Base-by-base conservation (phyloP, 2,329 filamentous ascomycete species). In the Erysiphe pulchra region DNA sequence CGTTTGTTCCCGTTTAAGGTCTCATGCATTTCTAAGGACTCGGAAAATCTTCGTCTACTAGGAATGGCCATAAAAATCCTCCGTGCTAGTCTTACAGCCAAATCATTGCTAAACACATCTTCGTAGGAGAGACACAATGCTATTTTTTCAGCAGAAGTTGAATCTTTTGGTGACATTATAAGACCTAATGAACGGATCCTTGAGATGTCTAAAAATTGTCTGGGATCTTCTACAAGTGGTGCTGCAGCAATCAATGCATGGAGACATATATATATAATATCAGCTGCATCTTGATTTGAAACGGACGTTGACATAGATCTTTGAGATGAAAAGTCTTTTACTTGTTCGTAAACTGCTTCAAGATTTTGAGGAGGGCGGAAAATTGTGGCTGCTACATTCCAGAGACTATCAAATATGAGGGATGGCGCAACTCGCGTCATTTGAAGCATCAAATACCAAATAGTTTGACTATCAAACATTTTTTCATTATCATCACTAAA, bases 401-500 rank as follows among this genome's bases (percentile, higher is more conserved):
- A 80, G 5, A 80, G 62, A 52, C 71, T 75, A 54, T 77, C 70
- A 45, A 77, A 69, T 2, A 78, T 71, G 17, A 77, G 56, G 42
- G 62, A 70, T 4, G 73, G 70, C 14, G 68, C 65, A 38, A 68
- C 65, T 43, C 71, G 64, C 5, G 69, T 73, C 57, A 78, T 60
- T 47, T 69, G 68, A 46, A 75, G 59, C 65, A 75, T 73, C 53
- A 69, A 71, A 54, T 74, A 76, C 71, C 70, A 78, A 1, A 75
- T 60, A 13, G 67, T 71, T 45, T 73, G 71, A 1, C 73, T 75
- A 55, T 77, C 71, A 46, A 72, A 65, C 0, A 73, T 56, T 40
- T 66, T 63, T 11, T 64, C 66, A 11, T 53, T 44, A 18, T 69
- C 61, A 39, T 60, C 57, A 1, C 67, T 68, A 50, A 80, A 80